Percentiles rank a stretch among this genome's conserved stretches.
Evolutionary conservation across 2,329 filamentous ascomycete species (phyloP).

Genomic region (Gnomoniopsis sp.): DNA sequence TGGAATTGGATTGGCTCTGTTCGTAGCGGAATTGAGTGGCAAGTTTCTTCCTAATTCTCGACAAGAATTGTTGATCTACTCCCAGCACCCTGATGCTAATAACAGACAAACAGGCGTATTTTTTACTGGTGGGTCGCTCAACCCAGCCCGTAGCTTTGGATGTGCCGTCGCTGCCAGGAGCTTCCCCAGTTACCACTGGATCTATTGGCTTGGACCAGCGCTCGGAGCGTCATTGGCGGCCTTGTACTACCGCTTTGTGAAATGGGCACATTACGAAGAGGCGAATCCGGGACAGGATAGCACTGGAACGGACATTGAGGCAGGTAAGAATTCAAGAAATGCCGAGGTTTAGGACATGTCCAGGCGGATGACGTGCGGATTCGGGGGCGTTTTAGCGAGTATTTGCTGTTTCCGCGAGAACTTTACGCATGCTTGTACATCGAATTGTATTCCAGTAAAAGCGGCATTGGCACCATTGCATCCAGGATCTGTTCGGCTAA

Average conservation of each 20-base stretch:
- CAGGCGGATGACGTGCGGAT: too few species aligned
- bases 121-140: slow-evolving; percentile 37
- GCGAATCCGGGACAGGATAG: slow-evolving; percentile 35
- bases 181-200: slow-evolving; percentile 40
- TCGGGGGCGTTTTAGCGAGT: too few species aligned
- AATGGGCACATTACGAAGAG: slow-evolving; percentile 40
- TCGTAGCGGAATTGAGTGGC: slow-evolving; percentile 45
- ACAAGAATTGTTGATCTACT: not conserved
- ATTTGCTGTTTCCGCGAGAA: too few species aligned
- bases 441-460: too few species aligned
- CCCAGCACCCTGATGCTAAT: not conserved
- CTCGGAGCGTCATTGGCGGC: slow-evolving; percentile 40
- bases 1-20: slow-evolving; percentile 63
- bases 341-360: too few species aligned
- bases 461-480: too few species aligned
- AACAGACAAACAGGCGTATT: slow-evolving; percentile 28
- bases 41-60: too few species aligned
- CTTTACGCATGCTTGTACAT: too few species aligned
- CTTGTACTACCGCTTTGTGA: slow-evolving; percentile 38
- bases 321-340: too few species aligned
- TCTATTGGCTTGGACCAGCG: slow-evolving; percentile 43
- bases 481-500: too few species aligned
- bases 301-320: slow-evolving; percentile 3
- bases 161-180: slow-evolving; percentile 35
- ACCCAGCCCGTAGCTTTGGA: slow-evolving; percentile 41